Conservation (phyloP, 2,329 filamentous ascomycete species). For the Clonostachys rhizophaga region DNA sequence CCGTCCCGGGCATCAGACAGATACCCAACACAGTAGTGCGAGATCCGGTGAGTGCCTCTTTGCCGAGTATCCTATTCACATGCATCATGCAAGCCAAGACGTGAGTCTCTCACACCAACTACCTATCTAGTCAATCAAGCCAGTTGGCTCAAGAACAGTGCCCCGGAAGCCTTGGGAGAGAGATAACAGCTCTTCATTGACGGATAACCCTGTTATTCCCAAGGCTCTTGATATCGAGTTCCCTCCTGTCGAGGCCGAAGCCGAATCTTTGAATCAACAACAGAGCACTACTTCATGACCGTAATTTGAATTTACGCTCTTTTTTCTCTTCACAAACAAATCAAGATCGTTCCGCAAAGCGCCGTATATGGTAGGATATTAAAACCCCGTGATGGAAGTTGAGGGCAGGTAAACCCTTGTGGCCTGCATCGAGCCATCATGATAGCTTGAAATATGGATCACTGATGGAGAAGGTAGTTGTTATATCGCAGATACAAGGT, state of each 20-base stretch:
- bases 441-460: too few species aligned
- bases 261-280: too few species aligned
- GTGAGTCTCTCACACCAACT: too few species aligned
- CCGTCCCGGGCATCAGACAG: slow-evolving; percentile 81
- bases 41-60: slow-evolving; percentile 51
- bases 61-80: background rate
- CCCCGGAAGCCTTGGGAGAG: slow-evolving; percentile 77
- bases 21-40: slow-evolving; percentile 77
- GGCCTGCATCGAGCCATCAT: too few species aligned
- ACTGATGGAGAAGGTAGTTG: background rate
- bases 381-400: background rate
- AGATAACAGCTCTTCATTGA: slow-evolving; percentile 18
- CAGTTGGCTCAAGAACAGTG: slow-evolving; percentile 38
- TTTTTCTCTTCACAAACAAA: slow-evolving; percentile 1
- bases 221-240: slow-evolving; percentile 25
- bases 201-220: slow-evolving; percentile 10
- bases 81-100: background rate
- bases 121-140: slow-evolving; percentile 34
- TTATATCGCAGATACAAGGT: background rate
- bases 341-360: background rate
- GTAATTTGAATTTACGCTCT: too few species aligned
- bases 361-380: background rate
- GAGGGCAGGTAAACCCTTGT: too few species aligned
- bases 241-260: slow-evolving; percentile 26
- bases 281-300: too few species aligned